These are phyloP conservation scores for Serendipita sp. DNA, from an alignment of 768 basidiomycete genomes.

Conservation along the genomic window DNA sequence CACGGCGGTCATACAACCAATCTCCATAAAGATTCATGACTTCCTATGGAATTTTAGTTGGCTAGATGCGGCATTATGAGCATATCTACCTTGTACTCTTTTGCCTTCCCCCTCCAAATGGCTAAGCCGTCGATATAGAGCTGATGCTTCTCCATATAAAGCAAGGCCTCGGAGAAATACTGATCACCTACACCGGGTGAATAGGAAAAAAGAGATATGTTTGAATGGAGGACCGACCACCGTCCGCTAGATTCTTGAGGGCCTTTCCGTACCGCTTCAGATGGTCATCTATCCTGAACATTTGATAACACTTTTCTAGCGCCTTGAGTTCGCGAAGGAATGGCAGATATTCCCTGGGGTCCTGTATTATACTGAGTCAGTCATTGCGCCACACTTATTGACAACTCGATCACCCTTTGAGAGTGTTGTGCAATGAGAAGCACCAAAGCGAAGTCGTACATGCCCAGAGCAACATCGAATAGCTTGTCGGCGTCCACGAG, in stretches of 20 bases:
- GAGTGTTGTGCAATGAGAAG: constrained; percentile 93
- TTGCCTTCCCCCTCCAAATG: constrained; percentile 50
- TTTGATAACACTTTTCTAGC: constrained; percentile 65
- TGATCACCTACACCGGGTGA: constrained; percentile 33
- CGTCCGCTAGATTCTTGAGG: constrained; percentile 51
- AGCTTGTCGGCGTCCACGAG: constrained; percentile 81
- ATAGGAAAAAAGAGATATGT: background rate
- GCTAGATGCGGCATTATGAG: background rate
- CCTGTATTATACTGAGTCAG: constrained; percentile 31
- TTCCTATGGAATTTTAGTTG: constrained; percentile 23
- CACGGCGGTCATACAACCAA: constrained; percentile 71
- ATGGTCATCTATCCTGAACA: constrained; percentile 86
- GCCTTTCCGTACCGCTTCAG: constrained; percentile 63
- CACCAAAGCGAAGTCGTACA: constrained; percentile 96
- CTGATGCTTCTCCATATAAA: constrained; percentile 62
- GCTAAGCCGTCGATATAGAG: constrained; percentile 58
- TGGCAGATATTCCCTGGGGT: constrained; percentile 93
- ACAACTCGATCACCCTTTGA: constrained; percentile 51
- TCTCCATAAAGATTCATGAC: constrained; percentile 66
- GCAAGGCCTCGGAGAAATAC: constrained; percentile 62
- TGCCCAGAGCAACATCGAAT: constrained; percentile 89
- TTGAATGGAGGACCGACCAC: constrained; percentile 32
- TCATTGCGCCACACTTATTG: background rate
- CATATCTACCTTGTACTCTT: constrained; percentile 38
- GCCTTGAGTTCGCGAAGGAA: constrained; percentile 83